Percentiles rank a stretch among this genome's conserved stretches.
phyloP scores from a whole-genome alignment of 2,329 filamentous ascomycete species.

The Mycogone perniciosa region DNA sequence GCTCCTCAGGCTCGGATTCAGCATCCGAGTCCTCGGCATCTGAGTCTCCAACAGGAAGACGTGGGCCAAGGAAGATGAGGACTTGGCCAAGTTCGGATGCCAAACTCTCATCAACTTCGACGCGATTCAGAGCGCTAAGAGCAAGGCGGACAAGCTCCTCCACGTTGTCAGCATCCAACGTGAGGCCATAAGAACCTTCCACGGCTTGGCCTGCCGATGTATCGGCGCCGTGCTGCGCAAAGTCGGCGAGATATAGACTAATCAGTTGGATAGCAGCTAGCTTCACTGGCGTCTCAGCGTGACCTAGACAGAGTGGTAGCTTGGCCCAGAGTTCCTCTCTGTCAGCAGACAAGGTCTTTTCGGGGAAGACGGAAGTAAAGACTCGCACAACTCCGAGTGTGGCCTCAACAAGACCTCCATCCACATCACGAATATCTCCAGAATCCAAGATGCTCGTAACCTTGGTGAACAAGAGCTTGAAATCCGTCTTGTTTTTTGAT shows the following conservation, averaged over 20 bases:
- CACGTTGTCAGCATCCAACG: conserved; percentile 59
- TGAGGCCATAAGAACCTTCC: conserved; percentile 63
- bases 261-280: conserved; percentile 68
- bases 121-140: conserved; percentile 52
- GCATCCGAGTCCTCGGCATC: conserved; percentile 35
- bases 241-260: conserved; percentile 72
- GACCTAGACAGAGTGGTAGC: conserved; percentile 63
- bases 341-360: conserved; percentile 53
- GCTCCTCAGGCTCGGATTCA: conserved; percentile 36
- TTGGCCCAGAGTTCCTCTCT: conserved; percentile 64
- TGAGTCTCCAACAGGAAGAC: conserved; percentile 33
- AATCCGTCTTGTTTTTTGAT: conserved; percentile 59
- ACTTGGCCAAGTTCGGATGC: conserved; percentile 74
- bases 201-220: conserved; percentile 49
- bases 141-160: conserved; percentile 47
- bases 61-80: conserved; percentile 69
- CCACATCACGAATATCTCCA: conserved; percentile 45
- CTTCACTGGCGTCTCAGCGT: conserved; percentile 68
- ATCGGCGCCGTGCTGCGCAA: conserved; percentile 56
- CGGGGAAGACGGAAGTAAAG: conserved; percentile 60
- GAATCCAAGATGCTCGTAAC: conserved; percentile 48
- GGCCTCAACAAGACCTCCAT: conserved; percentile 70
- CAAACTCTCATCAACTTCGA: conserved; percentile 63
- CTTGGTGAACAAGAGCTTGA: conserved; percentile 53
- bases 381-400: conserved; percentile 63